phyloP scores from a whole-genome alignment of 192 early-diverging fungal species.

The Coemansia javaensis region DNA sequence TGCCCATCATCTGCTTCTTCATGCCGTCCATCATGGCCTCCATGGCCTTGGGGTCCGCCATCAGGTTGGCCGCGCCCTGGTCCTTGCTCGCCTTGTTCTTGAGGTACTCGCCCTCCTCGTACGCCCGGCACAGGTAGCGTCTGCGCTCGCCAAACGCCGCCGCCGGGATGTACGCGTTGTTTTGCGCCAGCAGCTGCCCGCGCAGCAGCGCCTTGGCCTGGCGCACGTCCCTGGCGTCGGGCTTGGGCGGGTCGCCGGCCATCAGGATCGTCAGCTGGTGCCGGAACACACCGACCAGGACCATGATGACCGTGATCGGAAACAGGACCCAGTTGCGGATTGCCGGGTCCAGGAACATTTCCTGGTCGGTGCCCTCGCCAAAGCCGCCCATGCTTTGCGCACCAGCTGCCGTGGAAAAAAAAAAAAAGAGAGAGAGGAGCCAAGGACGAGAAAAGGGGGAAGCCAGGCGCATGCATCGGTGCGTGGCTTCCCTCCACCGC shows the following conservation, averaged over 20 bases:
- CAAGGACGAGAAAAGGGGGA: background rate
- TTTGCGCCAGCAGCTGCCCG: slow-evolving; percentile 62
- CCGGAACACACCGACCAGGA: slow-evolving; percentile 90
- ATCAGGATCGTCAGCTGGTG: slow-evolving; percentile 90
- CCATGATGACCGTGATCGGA: slow-evolving; percentile 96
- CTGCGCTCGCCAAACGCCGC: slow-evolving; percentile 71
- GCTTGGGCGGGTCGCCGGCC: slow-evolving; percentile 73
- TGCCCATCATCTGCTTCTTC: slow-evolving; percentile 96
- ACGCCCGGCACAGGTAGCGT: slow-evolving; percentile 66
- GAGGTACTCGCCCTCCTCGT: slow-evolving; percentile 76
- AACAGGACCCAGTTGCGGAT: slow-evolving; percentile 93
- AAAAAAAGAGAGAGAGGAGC: background rate
- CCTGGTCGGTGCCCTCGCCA: slow-evolving; percentile 46
- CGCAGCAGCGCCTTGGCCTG: slow-evolving; percentile 80
- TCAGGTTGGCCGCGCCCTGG: slow-evolving; percentile 66
- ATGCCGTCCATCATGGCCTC: slow-evolving; percentile 96
- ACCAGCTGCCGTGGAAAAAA: background rate
- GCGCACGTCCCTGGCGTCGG: slow-evolving; percentile 71
- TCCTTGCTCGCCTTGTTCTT: slow-evolving; percentile 71
- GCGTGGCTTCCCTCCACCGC: no score
- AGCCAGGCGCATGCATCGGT: background rate
- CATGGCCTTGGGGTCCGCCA: slow-evolving; percentile 90
- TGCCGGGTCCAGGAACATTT: slow-evolving; percentile 70
- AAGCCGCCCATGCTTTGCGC: slow-evolving; percentile 27
- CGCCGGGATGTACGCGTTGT: slow-evolving; percentile 64